Evolutionary conservation across 345 rosid species (phyloP).

Genomic region (Nephelium lappaceum): DNA sequence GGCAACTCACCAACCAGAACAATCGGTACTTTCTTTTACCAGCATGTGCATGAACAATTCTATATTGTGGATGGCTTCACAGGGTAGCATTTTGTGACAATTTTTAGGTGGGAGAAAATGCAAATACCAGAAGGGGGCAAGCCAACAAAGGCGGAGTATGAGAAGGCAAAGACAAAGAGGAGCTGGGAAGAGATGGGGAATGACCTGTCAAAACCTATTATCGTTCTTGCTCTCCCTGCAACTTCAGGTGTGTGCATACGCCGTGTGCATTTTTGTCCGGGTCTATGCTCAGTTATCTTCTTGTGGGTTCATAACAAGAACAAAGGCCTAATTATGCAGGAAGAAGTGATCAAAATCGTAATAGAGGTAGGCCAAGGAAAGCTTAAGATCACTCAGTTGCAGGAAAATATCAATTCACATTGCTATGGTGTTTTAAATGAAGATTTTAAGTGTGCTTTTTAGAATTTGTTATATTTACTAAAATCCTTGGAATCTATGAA

Average conservation of each 20-base stretch:
- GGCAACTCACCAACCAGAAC: background rate
- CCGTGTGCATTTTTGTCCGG: background rate
- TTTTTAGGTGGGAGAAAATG: background rate
- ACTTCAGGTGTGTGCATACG: background rate
- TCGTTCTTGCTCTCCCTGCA: background rate
- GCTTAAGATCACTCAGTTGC: too few species aligned
- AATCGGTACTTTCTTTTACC: background rate
- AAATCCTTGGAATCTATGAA: too few species aligned
- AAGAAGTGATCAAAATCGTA: background rate
- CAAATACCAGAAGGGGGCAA: background rate
- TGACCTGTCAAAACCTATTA: background rate
- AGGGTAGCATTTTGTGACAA: too few species aligned
- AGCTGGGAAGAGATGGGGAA: background rate
- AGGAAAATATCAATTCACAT: background rate
- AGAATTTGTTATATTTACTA: too few species aligned
- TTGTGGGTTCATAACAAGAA: background rate
- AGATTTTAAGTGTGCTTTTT: too few species aligned
- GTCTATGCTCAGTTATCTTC: too few species aligned
- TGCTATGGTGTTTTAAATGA: too few species aligned
- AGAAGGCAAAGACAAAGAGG: background rate
- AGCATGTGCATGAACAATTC: background rate
- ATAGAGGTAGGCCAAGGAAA: constrained; percentile 24
- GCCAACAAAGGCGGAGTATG: background rate
- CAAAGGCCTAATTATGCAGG: constrained; percentile 7
- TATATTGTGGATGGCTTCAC: too few species aligned